Evolutionary conservation across 176 grass and related monocot species (phyloP), one percentile per base, ranked within the genome.

Genomic region (Metroxylon sagu): DNA sequence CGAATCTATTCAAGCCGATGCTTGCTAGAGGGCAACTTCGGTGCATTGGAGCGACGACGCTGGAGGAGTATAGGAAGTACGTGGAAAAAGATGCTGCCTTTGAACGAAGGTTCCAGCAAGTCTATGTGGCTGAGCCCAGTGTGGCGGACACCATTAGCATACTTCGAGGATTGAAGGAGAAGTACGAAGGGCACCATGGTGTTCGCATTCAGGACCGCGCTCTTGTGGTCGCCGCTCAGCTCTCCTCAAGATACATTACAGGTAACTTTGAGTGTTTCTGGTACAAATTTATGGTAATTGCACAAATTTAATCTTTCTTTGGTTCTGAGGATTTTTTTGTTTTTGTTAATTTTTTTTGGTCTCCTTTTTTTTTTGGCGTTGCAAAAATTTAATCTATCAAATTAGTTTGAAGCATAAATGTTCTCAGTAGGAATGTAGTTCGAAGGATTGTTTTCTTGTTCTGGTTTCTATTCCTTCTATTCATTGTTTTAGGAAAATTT

Each of bases 11-110:
- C 39, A 82, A 68, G 62, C 82, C 86, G 12, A 85, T 82, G 86
- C 74, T 89, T 4, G 79, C 78, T 4, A 77, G 82, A 26, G 81
- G 82, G 1, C 65, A 85, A 48, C 61, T 89, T 43, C 77, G 82
- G 49, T 89, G 81, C 74, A 84, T 89, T 66, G 86, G 77, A 30
- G 82, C 86, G 18, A 85, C 86, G 14, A 82, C 86, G 5, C 65
- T 71, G 49, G 70, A 89, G 66, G 81, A 85, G 68, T 89, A 89
- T n/a, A 65, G 56, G 26, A 85, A 85, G 61, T 76, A 85, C 52
- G 82, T 89, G 3, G 71, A 89, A 74, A 80, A 84, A 62, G 73
- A 75, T 62, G 64, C 66, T 0, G 77, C 75, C 59, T 81, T 71
- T n/a, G 81, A 89, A 43, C 4, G 70, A 16, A 29, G 78, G 39